Evolutionary conservation across 2,329 filamentous ascomycete species (phyloP).

Genomic region (Moelleriella libera): DNA sequence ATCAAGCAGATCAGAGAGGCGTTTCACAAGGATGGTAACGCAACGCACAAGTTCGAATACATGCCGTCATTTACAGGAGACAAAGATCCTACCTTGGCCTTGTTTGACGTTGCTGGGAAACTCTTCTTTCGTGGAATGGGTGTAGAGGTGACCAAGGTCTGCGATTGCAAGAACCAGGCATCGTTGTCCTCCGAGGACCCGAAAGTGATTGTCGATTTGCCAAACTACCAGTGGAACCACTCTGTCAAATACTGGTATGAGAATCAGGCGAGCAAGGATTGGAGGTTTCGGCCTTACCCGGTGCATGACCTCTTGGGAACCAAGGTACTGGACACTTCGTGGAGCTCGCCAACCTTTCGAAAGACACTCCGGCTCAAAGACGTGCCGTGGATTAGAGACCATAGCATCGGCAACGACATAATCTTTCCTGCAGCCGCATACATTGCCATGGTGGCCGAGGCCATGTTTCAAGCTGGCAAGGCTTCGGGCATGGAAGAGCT

Average conservation of each 20-base stretch:
- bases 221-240: neutral
- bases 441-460: neutral
- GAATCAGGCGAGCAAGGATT: neutral
- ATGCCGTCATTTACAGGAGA: neutral
- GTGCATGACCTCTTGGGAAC: neutral
- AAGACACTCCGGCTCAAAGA: neutral
- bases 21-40: too few relatives aligned
- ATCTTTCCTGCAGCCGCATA: neutral
- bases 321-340: neutral
- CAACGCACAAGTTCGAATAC: neutral
- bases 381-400: neutral
- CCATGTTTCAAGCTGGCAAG: neutral
- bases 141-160: neutral
- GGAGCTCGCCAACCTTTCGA: neutral
- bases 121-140: neutral
- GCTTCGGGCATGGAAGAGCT: neutral
- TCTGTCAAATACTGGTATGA: neutral
- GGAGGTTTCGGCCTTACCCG: neutral
- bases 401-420: neutral
- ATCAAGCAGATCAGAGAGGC: constrained; percentile 1
- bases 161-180: neutral
- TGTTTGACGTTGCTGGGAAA: neutral
- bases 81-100: neutral
- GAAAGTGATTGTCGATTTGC: neutral
- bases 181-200: neutral